Evolutionary conservation across 306 rosid species (phyloP).

Genomic region (Ormosia semicastrata): DNA sequence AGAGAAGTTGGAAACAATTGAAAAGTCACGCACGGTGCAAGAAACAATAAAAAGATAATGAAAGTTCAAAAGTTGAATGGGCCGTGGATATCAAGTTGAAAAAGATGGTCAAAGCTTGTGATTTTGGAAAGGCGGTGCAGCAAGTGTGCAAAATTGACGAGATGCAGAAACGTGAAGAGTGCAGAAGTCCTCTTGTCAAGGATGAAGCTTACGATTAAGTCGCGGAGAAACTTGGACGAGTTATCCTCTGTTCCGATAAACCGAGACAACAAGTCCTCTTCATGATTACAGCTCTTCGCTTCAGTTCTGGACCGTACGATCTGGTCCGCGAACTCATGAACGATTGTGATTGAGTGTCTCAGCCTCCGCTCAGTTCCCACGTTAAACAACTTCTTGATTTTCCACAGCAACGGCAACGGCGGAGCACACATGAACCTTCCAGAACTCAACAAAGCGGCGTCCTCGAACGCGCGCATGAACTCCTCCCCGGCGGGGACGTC

Average conservation of each 20-base stretch:
- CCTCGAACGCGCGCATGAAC: constrained; percentile 75
- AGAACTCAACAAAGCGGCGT: constrained; percentile 43
- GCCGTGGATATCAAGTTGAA: no score
- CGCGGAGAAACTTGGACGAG: constrained; percentile 60
- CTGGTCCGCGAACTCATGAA: constrained; percentile 50
- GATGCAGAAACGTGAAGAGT: no score
- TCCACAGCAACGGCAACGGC: constrained; percentile 3
- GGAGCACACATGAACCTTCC: constrained; percentile 44
- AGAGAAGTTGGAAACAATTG: no score
- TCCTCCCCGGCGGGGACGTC: constrained; percentile 35
- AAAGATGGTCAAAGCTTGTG: no score
- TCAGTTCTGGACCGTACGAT: constrained; percentile 54
- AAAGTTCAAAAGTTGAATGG: no score
- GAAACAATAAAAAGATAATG: no score
- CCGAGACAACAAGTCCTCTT: constrained; percentile 55
- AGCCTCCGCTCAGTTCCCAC: constrained; percentile 48
- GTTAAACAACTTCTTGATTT: constrained; percentile 38
- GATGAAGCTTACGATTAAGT: constrained; percentile 58
- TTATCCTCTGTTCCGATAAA: constrained; percentile 38
- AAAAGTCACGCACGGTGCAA: no score
- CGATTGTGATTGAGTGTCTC: constrained; percentile 42
- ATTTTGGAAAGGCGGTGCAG: no score
- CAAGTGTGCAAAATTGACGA: no score
- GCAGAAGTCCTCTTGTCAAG: constrained; percentile 24
- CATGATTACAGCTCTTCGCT: neutral